Percentiles rank a stretch among this genome's conserved stretches.
Evolutionary conservation across 1,139 yeast species (phyloP).

Genomic region (Geotrichum candidum): DNA sequence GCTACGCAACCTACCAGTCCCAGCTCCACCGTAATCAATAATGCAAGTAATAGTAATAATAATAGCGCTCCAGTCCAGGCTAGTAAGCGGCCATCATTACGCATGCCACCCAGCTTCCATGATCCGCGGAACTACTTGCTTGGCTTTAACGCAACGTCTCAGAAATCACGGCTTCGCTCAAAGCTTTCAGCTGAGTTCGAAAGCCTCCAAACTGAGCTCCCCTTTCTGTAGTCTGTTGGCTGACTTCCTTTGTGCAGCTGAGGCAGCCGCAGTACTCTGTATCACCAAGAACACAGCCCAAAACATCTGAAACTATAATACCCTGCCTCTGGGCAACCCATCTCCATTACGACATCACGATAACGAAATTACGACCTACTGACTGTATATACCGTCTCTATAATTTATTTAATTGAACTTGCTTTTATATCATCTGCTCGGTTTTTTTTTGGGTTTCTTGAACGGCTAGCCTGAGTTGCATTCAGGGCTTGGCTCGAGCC

Average conservation of each 20-base stretch:
- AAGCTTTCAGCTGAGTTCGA: background rate
- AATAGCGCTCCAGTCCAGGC: background rate
- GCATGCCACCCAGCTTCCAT: background rate
- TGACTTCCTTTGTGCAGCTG: background rate
- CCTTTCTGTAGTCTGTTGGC: background rate
- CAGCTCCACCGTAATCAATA: background rate
- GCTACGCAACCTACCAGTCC: background rate
- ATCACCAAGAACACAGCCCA: background rate
- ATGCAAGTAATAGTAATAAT: background rate
- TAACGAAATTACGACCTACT: background rate
- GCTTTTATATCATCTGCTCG: too few species aligned
- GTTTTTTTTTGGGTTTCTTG: too few species aligned
- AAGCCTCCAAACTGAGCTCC: background rate
- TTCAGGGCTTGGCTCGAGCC: too few species aligned
- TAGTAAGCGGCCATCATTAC: background rate
- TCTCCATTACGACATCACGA: background rate
- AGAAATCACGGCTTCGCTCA: background rate
- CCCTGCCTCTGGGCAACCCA: background rate
- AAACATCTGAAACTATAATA: background rate
- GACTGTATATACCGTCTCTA: background rate
- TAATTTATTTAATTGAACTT: background rate
- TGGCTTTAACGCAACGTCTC: background rate
- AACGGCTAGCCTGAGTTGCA: too few species aligned
- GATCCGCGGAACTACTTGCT: conserved; percentile 2
- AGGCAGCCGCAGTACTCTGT: background rate